Conservation (phyloP, 495 filamentous ascomycete genomes). For the Usnea hakonensis region DNA sequence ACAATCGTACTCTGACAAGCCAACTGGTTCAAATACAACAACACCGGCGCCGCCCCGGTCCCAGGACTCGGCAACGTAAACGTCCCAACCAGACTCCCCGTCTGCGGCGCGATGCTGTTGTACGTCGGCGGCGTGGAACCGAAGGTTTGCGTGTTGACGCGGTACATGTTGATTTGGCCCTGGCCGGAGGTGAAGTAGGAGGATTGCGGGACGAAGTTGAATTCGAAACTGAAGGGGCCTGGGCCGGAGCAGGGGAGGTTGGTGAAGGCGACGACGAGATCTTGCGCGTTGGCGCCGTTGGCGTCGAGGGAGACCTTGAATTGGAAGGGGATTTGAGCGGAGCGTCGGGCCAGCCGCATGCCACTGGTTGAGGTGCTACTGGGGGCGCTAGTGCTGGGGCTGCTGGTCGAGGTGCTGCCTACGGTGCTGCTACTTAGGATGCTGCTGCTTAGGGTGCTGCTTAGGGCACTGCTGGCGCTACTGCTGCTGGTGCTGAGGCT, state of each 20-base stretch:
- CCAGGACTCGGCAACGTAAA: slow-evolving; percentile 12
- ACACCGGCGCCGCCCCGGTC: not conserved
- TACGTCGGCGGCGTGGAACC: slow-evolving; percentile 3
- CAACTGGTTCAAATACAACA: slow-evolving; percentile 7
- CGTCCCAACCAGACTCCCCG: slow-evolving; percentile 12
- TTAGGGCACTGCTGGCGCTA: too few species aligned
- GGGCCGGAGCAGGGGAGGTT: not conserved
- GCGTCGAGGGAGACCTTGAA: slow-evolving; percentile 2
- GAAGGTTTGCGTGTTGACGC: not conserved
- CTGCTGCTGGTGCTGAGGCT: too few species aligned
- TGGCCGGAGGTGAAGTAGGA: not conserved
- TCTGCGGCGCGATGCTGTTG: not conserved
- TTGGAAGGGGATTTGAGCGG: not conserved
- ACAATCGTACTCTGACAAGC: slow-evolving; percentile 1
- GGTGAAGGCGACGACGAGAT: slow-evolving; percentile 13
- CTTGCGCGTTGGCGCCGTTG: not conserved
- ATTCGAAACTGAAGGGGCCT: slow-evolving; percentile 4
- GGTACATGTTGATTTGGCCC: slow-evolving; percentile 8
- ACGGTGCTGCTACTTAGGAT: too few species aligned
- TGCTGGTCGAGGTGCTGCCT: not conserved
- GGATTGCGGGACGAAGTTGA: not conserved
- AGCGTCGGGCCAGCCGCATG: not conserved
- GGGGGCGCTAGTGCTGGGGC: not conserved
- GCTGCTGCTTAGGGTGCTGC: too few species aligned
- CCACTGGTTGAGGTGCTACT: too few species aligned